A percentile compares a stretch with the other conserved stretches of the same genome.
phyloP scores from a whole-genome alignment of 805 yeast genomes.

The Vanderwaltozyma polyspora region DNA sequence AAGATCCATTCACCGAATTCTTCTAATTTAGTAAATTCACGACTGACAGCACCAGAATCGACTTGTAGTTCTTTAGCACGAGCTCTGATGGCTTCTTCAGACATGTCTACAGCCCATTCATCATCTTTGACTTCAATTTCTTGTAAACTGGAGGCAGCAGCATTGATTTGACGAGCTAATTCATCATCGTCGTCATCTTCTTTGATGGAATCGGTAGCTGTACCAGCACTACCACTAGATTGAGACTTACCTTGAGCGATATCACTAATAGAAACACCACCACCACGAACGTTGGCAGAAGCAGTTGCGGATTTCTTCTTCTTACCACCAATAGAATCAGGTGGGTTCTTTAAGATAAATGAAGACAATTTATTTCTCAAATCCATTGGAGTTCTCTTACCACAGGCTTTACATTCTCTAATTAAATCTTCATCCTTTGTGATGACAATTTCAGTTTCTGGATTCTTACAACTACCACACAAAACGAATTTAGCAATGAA shows the following conservation, averaged over 20 bases:
- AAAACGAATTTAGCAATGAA: constrained; percentile 87
- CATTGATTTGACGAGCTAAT: constrained; percentile 66
- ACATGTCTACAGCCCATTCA: constrained; percentile 96
- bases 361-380: constrained; percentile 79
- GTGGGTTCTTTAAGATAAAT: constrained; percentile 83
- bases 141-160: constrained; percentile 66
- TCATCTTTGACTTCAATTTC: constrained; percentile 68
- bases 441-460: constrained; percentile 86
- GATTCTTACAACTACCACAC: constrained; percentile 92
- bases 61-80: constrained; percentile 84
- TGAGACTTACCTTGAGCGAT: constrained; percentile 48
- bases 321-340: constrained; percentile 42
- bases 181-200: constrained; percentile 55
- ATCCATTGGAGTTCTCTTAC: constrained; percentile 75
- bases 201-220: constrained; percentile 24
- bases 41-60: constrained; percentile 32
- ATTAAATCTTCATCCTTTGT: constrained; percentile 56
- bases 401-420: constrained; percentile 97
- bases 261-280: constrained; percentile 71
- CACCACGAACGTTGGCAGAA: constrained; percentile 80
- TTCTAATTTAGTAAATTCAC: constrained; percentile 42
- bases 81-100: constrained; percentile 88
- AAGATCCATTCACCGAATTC: constrained; percentile 87
- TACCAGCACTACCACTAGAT: constrained; percentile 12
- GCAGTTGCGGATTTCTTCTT: constrained; percentile 77